A percentile compares a stretch with the other conserved stretches of the same genome.
Conservation (phyloP, 2,329 filamentous ascomycete genomes). For the Exophiala calicioides region DNA sequence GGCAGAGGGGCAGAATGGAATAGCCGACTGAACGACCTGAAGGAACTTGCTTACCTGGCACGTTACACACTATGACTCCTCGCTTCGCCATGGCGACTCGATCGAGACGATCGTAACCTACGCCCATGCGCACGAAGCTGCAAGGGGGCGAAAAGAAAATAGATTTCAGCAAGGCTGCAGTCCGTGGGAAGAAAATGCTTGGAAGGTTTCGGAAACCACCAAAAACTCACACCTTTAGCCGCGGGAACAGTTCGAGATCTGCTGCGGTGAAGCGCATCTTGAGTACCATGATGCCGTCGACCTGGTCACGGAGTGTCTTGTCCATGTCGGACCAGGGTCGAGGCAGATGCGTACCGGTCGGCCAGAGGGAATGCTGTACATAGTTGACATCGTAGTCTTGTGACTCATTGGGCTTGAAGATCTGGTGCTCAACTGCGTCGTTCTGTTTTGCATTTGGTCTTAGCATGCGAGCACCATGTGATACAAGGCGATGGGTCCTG, state of each 20-base stretch:
- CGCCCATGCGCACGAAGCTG: conserved; percentile 30
- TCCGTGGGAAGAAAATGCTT: neutral
- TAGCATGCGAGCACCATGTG: neutral
- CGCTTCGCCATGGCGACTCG: conserved; percentile 26
- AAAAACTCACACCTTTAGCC: conserved; percentile 26
- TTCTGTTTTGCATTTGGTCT: conserved; percentile 17
- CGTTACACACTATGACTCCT: conserved; percentile 30
- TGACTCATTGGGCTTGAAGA: conserved; percentile 19
- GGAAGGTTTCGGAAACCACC: too few relatives aligned
- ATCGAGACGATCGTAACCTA: conserved; percentile 29
- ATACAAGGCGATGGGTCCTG: neutral
- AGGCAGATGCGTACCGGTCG: conserved; percentile 13
- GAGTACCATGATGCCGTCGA: conserved; percentile 28
- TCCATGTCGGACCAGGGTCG: conserved; percentile 27
- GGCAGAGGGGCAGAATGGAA: conserved; percentile 37
- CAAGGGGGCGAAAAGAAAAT: neutral
- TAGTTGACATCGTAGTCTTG: conserved; percentile 26
- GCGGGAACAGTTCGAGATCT: conserved; percentile 27
- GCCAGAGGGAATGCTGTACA: conserved; percentile 22
- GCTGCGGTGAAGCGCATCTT: conserved; percentile 27
- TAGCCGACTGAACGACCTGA: too few relatives aligned
- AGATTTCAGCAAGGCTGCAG: neutral
- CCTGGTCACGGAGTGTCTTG: conserved; percentile 23
- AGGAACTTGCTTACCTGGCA: conserved; percentile 42
- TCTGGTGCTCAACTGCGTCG: conserved; percentile 26